Conservation (phyloP, 176 grass and related monocot genomes). For the sorghum (Sorghum bicolor) region DNA sequence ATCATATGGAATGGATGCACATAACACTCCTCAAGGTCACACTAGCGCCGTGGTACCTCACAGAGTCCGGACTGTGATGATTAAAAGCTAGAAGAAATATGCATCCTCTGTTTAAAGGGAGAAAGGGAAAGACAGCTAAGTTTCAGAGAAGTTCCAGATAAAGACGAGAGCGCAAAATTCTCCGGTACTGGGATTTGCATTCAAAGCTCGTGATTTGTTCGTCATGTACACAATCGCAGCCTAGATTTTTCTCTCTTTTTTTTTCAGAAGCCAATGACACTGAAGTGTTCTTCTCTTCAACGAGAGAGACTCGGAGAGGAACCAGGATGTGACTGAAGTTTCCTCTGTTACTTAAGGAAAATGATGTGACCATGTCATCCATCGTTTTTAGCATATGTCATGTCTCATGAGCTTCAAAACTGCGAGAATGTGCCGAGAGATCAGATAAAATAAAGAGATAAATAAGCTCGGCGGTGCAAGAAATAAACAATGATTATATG, state of each 20-base stretch:
- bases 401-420: constrained; percentile 18
- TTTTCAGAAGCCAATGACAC: background rate
- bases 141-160: background rate
- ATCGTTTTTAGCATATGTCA: constrained; percentile 14
- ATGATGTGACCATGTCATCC: background rate
- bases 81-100: background rate
- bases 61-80: background rate
- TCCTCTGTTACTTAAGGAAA: background rate
- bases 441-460: background rate
- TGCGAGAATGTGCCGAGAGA: background rate
- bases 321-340: background rate
- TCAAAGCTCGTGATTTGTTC: background rate
- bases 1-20: background rate
- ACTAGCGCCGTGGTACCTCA: background rate
- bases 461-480: background rate
- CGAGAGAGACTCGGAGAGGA: background rate
- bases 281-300: background rate
- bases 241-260: background rate
- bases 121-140: background rate
- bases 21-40: background rate
- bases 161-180: background rate
- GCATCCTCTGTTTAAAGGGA: background rate
- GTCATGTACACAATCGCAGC: background rate
- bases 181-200: background rate
- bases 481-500: background rate